These are phyloP conservation scores for Candida sanyaensis DNA, from an alignment of 1,139 yeast species.

Conservation along the genomic window DNA sequence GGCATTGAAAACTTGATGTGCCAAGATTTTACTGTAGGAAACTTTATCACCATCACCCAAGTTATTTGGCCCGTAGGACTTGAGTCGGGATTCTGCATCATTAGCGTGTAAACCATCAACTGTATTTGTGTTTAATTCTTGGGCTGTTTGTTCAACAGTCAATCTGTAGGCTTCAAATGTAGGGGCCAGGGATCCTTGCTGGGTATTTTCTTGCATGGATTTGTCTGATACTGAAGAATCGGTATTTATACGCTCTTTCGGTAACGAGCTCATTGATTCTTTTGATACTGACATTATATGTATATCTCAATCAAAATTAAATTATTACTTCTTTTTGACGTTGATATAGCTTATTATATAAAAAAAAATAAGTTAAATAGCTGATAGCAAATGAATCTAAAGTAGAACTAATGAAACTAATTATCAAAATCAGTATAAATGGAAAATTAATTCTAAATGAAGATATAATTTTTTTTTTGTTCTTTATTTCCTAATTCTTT, in stretches of 20 bases:
- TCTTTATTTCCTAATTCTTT: not conserved
- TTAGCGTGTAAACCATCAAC: conserved; percentile 47
- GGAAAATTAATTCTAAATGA: too few species aligned
- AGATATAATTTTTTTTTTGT: too few species aligned
- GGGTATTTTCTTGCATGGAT: conserved; percentile 3
- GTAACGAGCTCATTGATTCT: conserved; percentile 4
- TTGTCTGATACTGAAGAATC: conserved; percentile 11
- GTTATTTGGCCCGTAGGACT: conserved; percentile 56
- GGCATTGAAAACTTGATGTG: conserved; percentile 77
- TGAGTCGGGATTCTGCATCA: conserved; percentile 28
- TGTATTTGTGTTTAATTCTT: conserved; percentile 38
- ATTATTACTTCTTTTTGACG: not conserved
- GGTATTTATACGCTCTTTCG: conserved; percentile 8
- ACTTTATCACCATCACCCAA: conserved; percentile 64
- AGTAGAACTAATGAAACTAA: too few species aligned
- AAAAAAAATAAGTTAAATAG: too few species aligned
- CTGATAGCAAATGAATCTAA: too few species aligned
- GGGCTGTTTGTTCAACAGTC: conserved; percentile 34
- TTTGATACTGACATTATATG: conserved; percentile 6
- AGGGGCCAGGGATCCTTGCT: not conserved
- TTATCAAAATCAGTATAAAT: too few species aligned
- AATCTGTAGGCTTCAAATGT: conserved; percentile 33
- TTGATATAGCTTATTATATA: too few species aligned
- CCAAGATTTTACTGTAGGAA: conserved; percentile 56
- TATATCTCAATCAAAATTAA: not conserved